phyloP scores from a whole-genome alignment of 495 filamentous ascomycete species.

The Penicillium desertorum region DNA sequence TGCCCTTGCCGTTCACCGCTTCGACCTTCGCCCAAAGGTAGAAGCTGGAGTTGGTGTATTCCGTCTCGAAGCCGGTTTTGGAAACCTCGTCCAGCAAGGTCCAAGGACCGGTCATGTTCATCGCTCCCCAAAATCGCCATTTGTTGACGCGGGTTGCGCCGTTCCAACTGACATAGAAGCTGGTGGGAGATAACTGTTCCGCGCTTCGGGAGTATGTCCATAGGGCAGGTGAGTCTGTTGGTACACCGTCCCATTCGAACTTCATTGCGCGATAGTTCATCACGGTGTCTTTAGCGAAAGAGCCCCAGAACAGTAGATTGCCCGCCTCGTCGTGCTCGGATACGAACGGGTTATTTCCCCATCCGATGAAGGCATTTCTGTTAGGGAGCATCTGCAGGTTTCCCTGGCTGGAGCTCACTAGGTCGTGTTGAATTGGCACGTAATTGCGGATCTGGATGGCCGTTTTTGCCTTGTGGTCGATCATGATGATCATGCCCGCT shows the following conservation, averaged over 20 bases:
- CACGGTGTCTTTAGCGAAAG: slow-evolving; percentile 34
- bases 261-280: slow-evolving; percentile 51
- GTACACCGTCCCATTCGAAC: slow-evolving; percentile 47
- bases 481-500: slow-evolving; percentile 57
- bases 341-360: slow-evolving; percentile 58
- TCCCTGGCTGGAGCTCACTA: slow-evolving; percentile 60
- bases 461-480: slow-evolving; percentile 53
- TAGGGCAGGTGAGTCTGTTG: slow-evolving; percentile 45
- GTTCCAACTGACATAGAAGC: slow-evolving; percentile 51
- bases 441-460: slow-evolving; percentile 49
- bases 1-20: slow-evolving; percentile 36
- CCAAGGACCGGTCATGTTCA: slow-evolving; percentile 35
- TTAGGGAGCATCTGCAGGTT: slow-evolving; percentile 58
- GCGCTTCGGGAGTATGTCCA: slow-evolving; percentile 41
- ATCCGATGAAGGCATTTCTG: slow-evolving; percentile 58
- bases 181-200: slow-evolving; percentile 32
- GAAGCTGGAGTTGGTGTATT: slow-evolving; percentile 33
- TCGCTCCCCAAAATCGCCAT: slow-evolving; percentile 45
- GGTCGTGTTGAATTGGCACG: slow-evolving; percentile 37
- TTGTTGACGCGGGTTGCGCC: slow-evolving; percentile 44
- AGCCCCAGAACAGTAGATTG: slow-evolving; percentile 49
- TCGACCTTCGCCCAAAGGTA: slow-evolving; percentile 40
- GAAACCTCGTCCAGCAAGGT: slow-evolving; percentile 30
- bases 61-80: slow-evolving; percentile 46
- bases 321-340: slow-evolving; percentile 60